Base-by-base conservation (phyloP, 176 grass and related monocot species). In the Pontederia paniculata region DNA sequence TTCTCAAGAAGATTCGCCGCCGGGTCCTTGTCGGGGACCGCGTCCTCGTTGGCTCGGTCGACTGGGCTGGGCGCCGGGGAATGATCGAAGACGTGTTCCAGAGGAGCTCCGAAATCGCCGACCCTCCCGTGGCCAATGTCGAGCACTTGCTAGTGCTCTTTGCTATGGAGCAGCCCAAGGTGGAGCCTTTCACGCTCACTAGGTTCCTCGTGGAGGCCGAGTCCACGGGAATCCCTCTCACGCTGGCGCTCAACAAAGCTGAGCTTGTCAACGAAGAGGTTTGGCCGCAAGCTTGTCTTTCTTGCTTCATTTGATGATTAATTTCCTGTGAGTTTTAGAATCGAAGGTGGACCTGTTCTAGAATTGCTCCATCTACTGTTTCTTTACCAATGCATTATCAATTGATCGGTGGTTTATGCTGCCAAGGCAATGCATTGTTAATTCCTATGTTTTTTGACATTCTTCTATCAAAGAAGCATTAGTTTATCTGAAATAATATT, bases 1-100 rank as follows among this genome's bases (percentile, higher is more conserved):
- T 97, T 57, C 80, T 97, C 13, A 97, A 97, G 80, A 97, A 97
- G 91, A 88, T 97, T 68, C 81, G 76, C 51, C 76, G 82, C 52
- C 81, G 86, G 67, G 91, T 90, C 8, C 73, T 97, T 51, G 86
- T 97, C 49, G 91, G 86, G 37, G 91, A 97, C 68, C 67, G 71
- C 65, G 90, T 96, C 28, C 77, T 97, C 41, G 77, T 97, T 0
- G 80, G 74, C 0, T 79, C 83, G 11, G 68, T 90, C 20, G 86
- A 97, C 75, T 97, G 91, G 91, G 8, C 48, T 3, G 77, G 79
- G 44, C 65, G 80, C 16, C 81, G 91, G 68, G 91, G 91, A 0
- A 63, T 90, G 86, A 90, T 97, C 66, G 86, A 97, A 77, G 86
- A 90, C 63, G 77, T 90, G 48, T 97, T 84, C 57, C 68, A 90